phyloP scores from a whole-genome alignment of 768 basidiomycete species.

The Dentipellis fragilis region DNA sequence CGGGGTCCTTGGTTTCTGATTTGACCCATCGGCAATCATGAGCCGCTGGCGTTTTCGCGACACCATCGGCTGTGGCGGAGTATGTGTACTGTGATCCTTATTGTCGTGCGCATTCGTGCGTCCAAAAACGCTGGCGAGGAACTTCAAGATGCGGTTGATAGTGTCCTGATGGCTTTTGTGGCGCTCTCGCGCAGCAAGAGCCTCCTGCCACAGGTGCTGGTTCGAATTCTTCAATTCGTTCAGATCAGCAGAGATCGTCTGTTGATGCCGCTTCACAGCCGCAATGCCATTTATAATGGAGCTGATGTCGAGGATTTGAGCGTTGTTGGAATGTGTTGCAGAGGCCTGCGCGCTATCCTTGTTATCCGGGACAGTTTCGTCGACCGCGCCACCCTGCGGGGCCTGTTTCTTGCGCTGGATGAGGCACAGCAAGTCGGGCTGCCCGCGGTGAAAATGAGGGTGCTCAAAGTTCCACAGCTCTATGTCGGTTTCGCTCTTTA shows the following conservation, averaged over 20 bases:
- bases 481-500: slow-evolving; percentile 70
- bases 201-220: slow-evolving; percentile 88
- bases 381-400: slow-evolving; percentile 22
- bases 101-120: slow-evolving; percentile 28
- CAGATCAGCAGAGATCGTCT: slow-evolving; percentile 81
- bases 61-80: slow-evolving; percentile 28
- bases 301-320: slow-evolving; percentile 64
- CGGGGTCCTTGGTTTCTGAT: slow-evolving; percentile 24
- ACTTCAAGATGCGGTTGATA: slow-evolving; percentile 90
- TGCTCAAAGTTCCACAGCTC: slow-evolving; percentile 92
- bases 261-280: slow-evolving; percentile 86
- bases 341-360: slow-evolving; percentile 9
- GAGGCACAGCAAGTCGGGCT: slow-evolving; percentile 77
- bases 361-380: slow-evolving; percentile 15
- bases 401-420: slow-evolving; percentile 79
- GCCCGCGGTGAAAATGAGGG: slow-evolving; percentile 78
- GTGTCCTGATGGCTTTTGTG: slow-evolving; percentile 94
- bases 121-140: slow-evolving; percentile 88
- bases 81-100: slow-evolving; percentile 24
- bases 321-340: slow-evolving; percentile 22
- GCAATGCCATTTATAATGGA: slow-evolving; percentile 74
- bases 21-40: slow-evolving; percentile 51
- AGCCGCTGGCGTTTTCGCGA: slow-evolving; percentile 44
- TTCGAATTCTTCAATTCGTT: slow-evolving; percentile 84
- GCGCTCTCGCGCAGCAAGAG: slow-evolving; percentile 62